Conservation (phyloP, 2,329 filamentous ascomycete genomes). For the Alternaria brassicicola region DNA sequence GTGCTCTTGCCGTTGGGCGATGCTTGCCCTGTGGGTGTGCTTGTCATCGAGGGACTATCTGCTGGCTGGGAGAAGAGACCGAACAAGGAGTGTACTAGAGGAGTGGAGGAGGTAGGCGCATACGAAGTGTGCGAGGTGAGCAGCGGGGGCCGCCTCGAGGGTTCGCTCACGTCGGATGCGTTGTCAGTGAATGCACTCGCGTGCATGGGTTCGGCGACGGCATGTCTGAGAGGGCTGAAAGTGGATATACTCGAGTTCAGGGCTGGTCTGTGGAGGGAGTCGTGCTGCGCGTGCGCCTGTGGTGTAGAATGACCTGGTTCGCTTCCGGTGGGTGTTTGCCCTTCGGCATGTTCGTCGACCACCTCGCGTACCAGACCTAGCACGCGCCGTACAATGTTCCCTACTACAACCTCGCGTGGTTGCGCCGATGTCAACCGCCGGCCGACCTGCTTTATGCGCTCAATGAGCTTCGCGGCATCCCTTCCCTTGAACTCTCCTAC, state of each 20-base stretch:
- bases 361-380: constrained; percentile 91
- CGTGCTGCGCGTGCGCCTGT: constrained; percentile 44
- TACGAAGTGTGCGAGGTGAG: constrained; percentile 68
- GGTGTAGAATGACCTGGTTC: constrained; percentile 61
- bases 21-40: constrained; percentile 59
- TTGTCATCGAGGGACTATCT: constrained; percentile 52
- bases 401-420: constrained; percentile 87
- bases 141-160: constrained; percentile 63
- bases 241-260: constrained; percentile 53
- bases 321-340: constrained; percentile 61
- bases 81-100: constrained; percentile 76
- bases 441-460: constrained; percentile 79
- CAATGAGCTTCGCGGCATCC: constrained; percentile 78
- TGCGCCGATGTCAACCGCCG: constrained; percentile 80
- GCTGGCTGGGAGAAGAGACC: constrained; percentile 79
- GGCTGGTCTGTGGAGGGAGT: constrained; percentile 45
- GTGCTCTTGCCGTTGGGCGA: constrained; percentile 56
- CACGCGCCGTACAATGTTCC: constrained; percentile 91
- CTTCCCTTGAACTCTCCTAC: constrained; percentile 81
- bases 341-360: constrained; percentile 78
- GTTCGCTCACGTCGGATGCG: constrained; percentile 45
- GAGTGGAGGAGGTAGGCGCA: constrained; percentile 59
- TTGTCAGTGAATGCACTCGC: constrained; percentile 37
- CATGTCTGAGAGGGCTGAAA: constrained; percentile 56
- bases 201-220: constrained; percentile 45